Base-by-base conservation (phyloP, 2,329 filamentous ascomycete species). In the Trichoderma guizhouense region DNA sequence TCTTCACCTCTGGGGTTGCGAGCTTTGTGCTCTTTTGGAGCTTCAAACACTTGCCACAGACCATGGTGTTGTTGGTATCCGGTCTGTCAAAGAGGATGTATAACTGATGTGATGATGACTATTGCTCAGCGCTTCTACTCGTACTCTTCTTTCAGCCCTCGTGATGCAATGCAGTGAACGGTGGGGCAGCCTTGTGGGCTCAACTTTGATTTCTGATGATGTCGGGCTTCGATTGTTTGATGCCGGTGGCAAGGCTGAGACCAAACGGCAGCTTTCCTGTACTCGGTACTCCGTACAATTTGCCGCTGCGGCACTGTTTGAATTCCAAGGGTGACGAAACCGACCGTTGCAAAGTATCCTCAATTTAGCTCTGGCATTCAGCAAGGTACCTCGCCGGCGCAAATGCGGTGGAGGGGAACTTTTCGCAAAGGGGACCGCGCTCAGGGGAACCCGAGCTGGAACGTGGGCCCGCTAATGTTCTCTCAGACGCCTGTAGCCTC, bases 41-140 rank as follows among this genome's bases (percentile, higher is more conserved):
- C 79, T 89, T 90, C 76, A 89, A 85, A 76, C 89, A 91, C 81
- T 89, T 91, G 74, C 84, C 80, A 83, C 89, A 91, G 72, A 91
- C 89, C 89, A 91, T 90, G 55, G 58, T 12, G 39, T 65, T 30
- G 39, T 61, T 7, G 21, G n/a, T 24, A 5, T 36, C 57, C 24
- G 8, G 9, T 12, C 3, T 3, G 43, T 51, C n/a, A 21, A 12
- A 51, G 43, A 21, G n/a, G 21, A 51, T 51, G 15, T 51, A 51
- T 12, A 21, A 9, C n/a, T 47, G 18, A 57, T 30, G 53, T 15
- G 18, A 57, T 4, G 24, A 57, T 14, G 24, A 18, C 15, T 53
- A 6, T 14, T 12, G 47, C 14, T 24, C 47, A 53, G 21, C 21
- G 21, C n/a, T 11, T 21, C 9, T 21, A 47, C 18, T n/a, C 32